Conservation (phyloP, 1,139 yeast species). For the Protomyces arabidopsidicola region DNA sequence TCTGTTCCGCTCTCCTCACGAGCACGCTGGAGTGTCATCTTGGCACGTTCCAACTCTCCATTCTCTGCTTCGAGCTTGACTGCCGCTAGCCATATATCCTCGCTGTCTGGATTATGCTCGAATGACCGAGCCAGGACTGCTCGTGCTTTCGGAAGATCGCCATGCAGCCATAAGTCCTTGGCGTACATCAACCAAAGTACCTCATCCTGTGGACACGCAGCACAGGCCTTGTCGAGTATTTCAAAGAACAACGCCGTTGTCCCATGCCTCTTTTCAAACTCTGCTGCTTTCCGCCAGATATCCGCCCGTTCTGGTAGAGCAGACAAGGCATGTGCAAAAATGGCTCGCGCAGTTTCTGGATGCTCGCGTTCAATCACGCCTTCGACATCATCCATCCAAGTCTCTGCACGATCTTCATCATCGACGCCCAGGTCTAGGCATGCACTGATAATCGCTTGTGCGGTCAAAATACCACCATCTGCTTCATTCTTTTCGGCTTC, state of each 20-base stretch:
- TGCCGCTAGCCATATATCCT: slow-evolving; percentile 65
- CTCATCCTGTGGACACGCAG: slow-evolving; percentile 48
- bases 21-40: slow-evolving; percentile 46
- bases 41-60: slow-evolving; percentile 44
- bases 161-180: slow-evolving; percentile 55
- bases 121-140: slow-evolving; percentile 51
- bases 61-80: slow-evolving; percentile 56
- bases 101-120: slow-evolving; percentile 45
- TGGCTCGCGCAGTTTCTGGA: slow-evolving; percentile 45
- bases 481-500: slow-evolving; percentile 47
- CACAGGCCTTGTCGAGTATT: slow-evolving; percentile 52
- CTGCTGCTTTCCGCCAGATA: slow-evolving; percentile 55
- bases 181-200: slow-evolving; percentile 65
- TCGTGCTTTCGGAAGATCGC: slow-evolving; percentile 53
- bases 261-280: slow-evolving; percentile 45
- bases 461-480: slow-evolving; percentile 39
- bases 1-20: slow-evolving; percentile 42
- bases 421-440: slow-evolving; percentile 39
- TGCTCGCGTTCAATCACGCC: slow-evolving; percentile 38
- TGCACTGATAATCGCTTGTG: slow-evolving; percentile 40
- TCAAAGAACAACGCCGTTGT: slow-evolving; percentile 43
- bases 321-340: slow-evolving; percentile 49
- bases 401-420: slow-evolving; percentile 36
- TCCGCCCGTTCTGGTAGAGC: slow-evolving; percentile 49
- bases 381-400: slow-evolving; percentile 43